Conservation (phyloP, 2,329 filamentous ascomycete species). For the Alternaria ethzedia region DNA sequence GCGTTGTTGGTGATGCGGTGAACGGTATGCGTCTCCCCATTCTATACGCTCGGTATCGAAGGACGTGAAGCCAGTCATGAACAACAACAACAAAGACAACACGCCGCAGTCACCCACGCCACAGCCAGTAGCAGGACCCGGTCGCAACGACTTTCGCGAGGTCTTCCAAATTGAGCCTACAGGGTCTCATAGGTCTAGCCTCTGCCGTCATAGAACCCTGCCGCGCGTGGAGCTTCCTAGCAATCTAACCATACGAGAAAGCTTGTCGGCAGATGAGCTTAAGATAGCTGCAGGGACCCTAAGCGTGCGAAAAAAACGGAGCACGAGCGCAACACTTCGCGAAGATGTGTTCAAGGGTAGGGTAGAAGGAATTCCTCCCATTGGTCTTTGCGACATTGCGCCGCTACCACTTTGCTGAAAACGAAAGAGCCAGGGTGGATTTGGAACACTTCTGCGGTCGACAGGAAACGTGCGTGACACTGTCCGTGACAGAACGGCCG, state of each 20-base stretch:
- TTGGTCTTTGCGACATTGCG: not conserved
- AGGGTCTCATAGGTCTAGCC: not conserved
- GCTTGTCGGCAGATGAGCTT: constrained; percentile 15
- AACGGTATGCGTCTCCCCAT: not conserved
- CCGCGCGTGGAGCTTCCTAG: constrained; percentile 1
- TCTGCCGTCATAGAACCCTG: not conserved
- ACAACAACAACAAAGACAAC: not conserved
- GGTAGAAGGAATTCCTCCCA: not conserved
- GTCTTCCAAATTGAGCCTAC: not conserved
- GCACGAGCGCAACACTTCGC: not conserved
- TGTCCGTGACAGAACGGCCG: constrained; percentile 7
- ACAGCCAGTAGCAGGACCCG: not conserved
- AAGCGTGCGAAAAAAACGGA: not conserved
- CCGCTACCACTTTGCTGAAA: not conserved
- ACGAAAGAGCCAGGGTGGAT: not conserved
- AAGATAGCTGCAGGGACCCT: not conserved
- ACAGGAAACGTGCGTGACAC: constrained; percentile 8
- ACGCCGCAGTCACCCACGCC: not conserved
- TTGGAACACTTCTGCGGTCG: constrained; percentile 6
- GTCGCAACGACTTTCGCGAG: not conserved
- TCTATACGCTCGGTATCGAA: not conserved
- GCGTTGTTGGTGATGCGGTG: not conserved
- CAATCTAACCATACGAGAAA: constrained; percentile 11
- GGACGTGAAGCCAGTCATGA: not conserved
- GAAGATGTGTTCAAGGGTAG: not conserved